Percentiles rank a stretch among this genome's conserved stretches.
phyloP scores from a whole-genome alignment of 2,329 filamentous ascomycete species.

The Elsinoe necatrix region DNA sequence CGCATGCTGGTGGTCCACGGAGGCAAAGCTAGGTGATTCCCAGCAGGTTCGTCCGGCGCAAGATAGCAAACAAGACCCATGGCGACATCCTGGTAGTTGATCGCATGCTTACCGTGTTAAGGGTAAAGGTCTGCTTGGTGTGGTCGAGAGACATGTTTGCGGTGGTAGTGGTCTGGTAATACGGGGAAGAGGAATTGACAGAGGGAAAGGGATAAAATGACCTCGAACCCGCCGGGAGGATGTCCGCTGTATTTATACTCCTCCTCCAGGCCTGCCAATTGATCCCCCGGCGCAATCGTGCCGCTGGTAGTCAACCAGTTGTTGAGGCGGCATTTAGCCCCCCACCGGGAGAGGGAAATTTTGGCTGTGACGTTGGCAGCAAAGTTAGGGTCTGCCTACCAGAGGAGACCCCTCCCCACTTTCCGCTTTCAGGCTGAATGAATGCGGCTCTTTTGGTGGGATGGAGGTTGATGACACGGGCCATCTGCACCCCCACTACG shows the following conservation, averaged over 20 bases:
- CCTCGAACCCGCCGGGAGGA: background rate
- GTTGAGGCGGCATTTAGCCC: background rate
- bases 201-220: background rate
- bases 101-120: constrained; percentile 42
- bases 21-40: no score
- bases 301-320: constrained; percentile 3
- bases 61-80: background rate
- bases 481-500: background rate
- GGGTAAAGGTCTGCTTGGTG: constrained; percentile 41
- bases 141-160: constrained; percentile 25
- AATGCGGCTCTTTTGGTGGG: background rate
- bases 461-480: background rate
- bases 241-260: background rate
- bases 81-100: background rate
- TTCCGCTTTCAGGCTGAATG: constrained; percentile 4
- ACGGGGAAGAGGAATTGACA: constrained; percentile 18
- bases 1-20: no score
- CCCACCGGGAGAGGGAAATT: background rate
- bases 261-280: background rate
- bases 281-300: background rate
- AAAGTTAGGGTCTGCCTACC: background rate
- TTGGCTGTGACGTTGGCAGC: background rate
- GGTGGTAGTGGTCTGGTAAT: background rate
- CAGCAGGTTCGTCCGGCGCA: no score
- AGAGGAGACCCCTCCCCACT: no score